Base-by-base conservation (phyloP, 208 protist genomes). In the Crithidia bombi region DNA sequence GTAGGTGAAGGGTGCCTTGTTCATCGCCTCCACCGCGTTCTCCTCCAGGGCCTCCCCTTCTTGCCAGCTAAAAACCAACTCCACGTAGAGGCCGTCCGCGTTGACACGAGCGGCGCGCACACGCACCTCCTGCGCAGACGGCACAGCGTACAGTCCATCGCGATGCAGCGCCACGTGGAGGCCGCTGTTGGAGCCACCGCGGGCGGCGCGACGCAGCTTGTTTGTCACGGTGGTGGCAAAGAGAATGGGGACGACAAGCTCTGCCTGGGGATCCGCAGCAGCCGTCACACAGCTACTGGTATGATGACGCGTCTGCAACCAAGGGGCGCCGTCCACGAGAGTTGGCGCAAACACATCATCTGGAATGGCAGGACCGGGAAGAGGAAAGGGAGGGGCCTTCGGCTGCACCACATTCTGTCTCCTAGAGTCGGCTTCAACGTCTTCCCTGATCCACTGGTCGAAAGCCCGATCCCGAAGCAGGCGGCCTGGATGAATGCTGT, bases 21-120 rank as follows among this genome's bases (percentile, higher is more conserved):
- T 35, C 61, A 66, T 66, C n/a, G 61, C 61, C 47, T 66, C 61
- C 47, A 56, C 61, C 4, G 61, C 61, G 47, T 56, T 14, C 11
- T 50, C 61, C 5, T 66, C 61, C 46, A 11, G 15, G 33, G 3
- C 61, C 46, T 54, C 61, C 5, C 61, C 61, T 5, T 51, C 33
- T 21, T 3, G 33, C 61, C 61, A 66, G 47, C 61, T 44, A 23
- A 66, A 66, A 32, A 54, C 28, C 19, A 66, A 28, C 35, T 66
- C 61, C 21, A 56, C 61, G 35, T 56, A 56, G 41, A 58, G 46
- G 41, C 55, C 55, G 3, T 49, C 55, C 6, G 33, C 46, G 38
- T 46, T 44, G 30, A 57, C 35, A 7, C 55, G 66, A 0, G 39
- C 49, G 14, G 57, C 54, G 9, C 63, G 51, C 38, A 69, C 63